Evolutionary conservation across 1,284 basidiomycete species (phyloP).

Genomic region (Cryptococcus amylolentus): DNA sequence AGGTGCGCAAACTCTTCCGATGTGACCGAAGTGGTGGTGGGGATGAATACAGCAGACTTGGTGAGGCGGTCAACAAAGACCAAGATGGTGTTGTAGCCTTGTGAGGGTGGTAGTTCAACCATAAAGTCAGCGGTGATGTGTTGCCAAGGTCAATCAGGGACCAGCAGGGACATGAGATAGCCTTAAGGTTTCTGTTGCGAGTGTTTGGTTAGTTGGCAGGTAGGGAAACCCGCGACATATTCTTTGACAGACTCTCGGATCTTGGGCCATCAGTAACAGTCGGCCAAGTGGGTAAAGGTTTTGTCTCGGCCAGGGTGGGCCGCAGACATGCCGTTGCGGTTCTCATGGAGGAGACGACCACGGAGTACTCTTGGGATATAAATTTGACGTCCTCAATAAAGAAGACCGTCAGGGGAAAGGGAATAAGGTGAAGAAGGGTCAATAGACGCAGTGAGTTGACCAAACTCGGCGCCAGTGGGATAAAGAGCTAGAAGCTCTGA

Average conservation of each 20-base stretch:
- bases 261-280: conserved; percentile 24
- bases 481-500: too few relatives aligned
- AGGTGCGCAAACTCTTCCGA: conserved; percentile 14
- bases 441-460: too few relatives aligned
- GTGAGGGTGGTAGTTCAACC: background rate
- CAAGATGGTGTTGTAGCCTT: background rate
- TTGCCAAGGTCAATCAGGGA: conserved; percentile 50
- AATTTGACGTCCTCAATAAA: too few relatives aligned
- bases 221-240: conserved; percentile 43
- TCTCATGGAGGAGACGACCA: conserved; percentile 5
- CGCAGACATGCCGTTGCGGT: conserved; percentile 19
- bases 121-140: background rate
- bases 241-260: conserved; percentile 17
- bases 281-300: conserved; percentile 34
- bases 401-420: too few relatives aligned
- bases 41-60: conserved; percentile 51
- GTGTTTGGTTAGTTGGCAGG: conserved; percentile 50
- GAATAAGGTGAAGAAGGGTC: too few relatives aligned
- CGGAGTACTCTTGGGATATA: too few relatives aligned
- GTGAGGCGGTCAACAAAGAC: conserved; percentile 14
- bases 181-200: conserved; percentile 37
- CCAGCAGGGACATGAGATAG: conserved; percentile 44
- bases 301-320: conserved; percentile 52
- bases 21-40: conserved; percentile 21
- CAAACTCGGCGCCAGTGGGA: too few relatives aligned